These are phyloP conservation scores for Apiospora phragmitis DNA, from an alignment of 2,329 filamentous ascomycete genomes.

Conservation along the genomic window DNA sequence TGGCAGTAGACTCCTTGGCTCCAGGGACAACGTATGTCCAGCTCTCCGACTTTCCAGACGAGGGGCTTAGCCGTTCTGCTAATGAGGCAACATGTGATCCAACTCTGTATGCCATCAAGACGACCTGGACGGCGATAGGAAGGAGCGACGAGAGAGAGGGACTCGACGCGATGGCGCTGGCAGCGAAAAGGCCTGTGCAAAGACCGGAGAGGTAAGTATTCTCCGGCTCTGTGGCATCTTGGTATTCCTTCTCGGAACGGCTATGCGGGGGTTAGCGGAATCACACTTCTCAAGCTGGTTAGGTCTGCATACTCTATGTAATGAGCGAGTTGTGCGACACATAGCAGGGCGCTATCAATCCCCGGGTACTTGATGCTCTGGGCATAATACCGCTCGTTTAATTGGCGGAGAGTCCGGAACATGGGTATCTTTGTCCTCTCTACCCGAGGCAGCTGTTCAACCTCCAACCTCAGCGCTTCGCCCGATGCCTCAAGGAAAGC, in stretches of 20 bases:
- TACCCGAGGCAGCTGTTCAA: constrained; percentile 54
- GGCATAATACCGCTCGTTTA: constrained; percentile 64
- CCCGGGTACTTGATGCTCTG: constrained; percentile 59
- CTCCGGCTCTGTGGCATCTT: constrained; percentile 49
- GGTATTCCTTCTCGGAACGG: constrained; percentile 54
- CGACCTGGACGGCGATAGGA: constrained; percentile 61
- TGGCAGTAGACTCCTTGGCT: constrained; percentile 51
- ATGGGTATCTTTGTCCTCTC: constrained; percentile 60
- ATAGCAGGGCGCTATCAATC: constrained; percentile 65
- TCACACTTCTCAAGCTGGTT: background rate
- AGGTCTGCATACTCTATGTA: constrained; percentile 62
- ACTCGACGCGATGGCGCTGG: constrained; percentile 64
- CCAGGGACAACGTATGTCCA: constrained; percentile 70
- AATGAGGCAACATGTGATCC: constrained; percentile 57
- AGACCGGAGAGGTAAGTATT: constrained; percentile 62
- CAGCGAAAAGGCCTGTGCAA: constrained; percentile 71
- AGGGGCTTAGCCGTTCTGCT: constrained; percentile 45
- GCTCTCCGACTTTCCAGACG: constrained; percentile 49
- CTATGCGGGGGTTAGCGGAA: constrained; percentile 37
- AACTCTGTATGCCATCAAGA: constrained; percentile 66
- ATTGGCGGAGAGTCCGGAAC: constrained; percentile 62
- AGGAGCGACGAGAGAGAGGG: constrained; percentile 62
- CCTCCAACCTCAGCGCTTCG: constrained; percentile 60
- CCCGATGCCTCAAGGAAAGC: constrained; percentile 62
- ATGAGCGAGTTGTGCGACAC: constrained; percentile 65